Evolutionary conservation across 108 stramenopile species (phyloP).

Genomic region (Schizochytrium sp.): DNA sequence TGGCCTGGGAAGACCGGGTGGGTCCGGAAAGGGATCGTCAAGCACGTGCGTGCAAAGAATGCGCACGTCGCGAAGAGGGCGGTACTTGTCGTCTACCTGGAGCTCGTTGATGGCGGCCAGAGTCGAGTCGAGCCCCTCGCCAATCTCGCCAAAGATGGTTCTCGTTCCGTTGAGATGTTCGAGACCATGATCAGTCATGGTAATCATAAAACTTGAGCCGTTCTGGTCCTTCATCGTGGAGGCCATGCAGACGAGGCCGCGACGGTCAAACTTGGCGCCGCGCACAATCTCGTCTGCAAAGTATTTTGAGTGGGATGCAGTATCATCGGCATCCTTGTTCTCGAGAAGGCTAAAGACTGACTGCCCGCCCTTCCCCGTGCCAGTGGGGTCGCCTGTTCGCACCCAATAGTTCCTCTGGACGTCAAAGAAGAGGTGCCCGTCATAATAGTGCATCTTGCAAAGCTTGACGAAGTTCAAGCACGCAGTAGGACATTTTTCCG

Average conservation of each 20-base stretch:
- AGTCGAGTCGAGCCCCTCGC: constrained; percentile 75
- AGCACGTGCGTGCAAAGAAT: constrained; percentile 77
- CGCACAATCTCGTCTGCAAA: constrained; percentile 45
- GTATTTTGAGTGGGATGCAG: background rate
- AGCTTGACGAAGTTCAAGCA: constrained; percentile 50
- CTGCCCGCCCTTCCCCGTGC: constrained; percentile 79
- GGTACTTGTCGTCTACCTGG: constrained; percentile 77
- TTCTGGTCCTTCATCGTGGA: constrained; percentile 58
- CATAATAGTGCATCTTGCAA: constrained; percentile 48
- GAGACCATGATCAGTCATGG: constrained; percentile 56
- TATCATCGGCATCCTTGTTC: constrained; percentile 25
- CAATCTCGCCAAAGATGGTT: constrained; percentile 73
- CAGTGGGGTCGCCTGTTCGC: constrained; percentile 72
- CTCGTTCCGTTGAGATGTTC: constrained; percentile 47
- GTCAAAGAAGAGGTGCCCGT: constrained; percentile 43
- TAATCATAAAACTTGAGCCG: constrained; percentile 88
- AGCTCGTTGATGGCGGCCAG: constrained; percentile 67
- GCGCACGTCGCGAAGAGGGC: constrained; percentile 86
- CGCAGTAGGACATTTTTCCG: constrained; percentile 34
- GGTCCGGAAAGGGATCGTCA: constrained; percentile 77
- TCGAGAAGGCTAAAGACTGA: constrained; percentile 40
- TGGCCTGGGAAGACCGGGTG: background rate
- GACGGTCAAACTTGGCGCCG: constrained; percentile 27
- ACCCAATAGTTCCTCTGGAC: constrained; percentile 41
- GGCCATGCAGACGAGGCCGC: constrained; percentile 48